Base-by-base conservation (phyloP, 805 yeast genomes). In the Torulaspora gathmanii region DNA sequence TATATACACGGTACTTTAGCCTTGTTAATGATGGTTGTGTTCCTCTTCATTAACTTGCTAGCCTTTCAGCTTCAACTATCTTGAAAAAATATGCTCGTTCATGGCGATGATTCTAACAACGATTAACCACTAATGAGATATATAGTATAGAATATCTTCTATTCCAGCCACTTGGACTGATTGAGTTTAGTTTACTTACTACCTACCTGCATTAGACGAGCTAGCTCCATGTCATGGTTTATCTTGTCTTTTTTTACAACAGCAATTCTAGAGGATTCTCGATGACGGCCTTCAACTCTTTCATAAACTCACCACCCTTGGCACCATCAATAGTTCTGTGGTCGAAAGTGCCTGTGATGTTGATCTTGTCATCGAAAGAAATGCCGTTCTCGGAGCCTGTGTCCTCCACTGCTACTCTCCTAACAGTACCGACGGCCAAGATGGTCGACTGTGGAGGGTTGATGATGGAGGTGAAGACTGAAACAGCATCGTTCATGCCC, bases 261-360 rank as follows among this genome's bases (percentile, higher is more conserved):
- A 93, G 73, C 70, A 93, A 73, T 73, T 89, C 96, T 67, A 93
- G 78, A 64, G 99, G 99, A 76, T 93, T 90, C 77, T 93, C 99
- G 56, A 93, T 70, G 55, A 89, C 82, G 61, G 76, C 77, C 80
- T 93, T 93, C 71, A 93, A 78, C 57, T 88, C 96, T 71, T 80
- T 88, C 77, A 93, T 86, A 79, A 80, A 93, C 60, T 93, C 98
- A 68, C 95, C 99, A 61, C 95, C 99, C 60, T 84, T 80, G 45
- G 98, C 98, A 65, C 99, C 99, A 65, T 93, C 99, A 53, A 91
- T 83, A 50, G 85, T 83, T 76, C 97, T 86, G 77, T 93, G 99
- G 74, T 93, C 99, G 64, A 93, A 93, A 43, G 98, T 86, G 71
- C 95, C 98, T 46, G 98, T 90, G 68, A 91, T 78, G 59, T 83